Evolutionary conservation across 1,139 yeast species (phyloP), one percentile per base, ranked within the genome.

Genomic region (Wickerhamomyces sp.): DNA sequence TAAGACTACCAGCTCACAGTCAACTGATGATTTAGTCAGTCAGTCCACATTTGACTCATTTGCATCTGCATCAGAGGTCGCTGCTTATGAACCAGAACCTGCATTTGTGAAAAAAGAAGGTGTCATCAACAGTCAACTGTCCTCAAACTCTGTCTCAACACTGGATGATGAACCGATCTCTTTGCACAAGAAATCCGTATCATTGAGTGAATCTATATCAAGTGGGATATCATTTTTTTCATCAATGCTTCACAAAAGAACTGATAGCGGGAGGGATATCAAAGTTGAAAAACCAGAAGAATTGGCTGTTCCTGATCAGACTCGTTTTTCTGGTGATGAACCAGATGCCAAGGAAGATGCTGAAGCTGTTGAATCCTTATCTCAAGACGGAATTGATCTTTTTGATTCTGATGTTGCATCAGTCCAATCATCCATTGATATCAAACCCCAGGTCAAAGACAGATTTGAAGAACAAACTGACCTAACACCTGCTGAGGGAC

Each of bases 131-230:
- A 29, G 31, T 4, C 55, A 58, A n/a, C 61, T 61, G 5, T 61
- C 67, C 1, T 43, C 60, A n/a, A 58, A 55, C 43, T 62, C 68
- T 1, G 54, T 67, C 9, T 60, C 66, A 6, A 66, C 70, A 34
- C 42, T 67, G n/a, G 56, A 62, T 6, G 63, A 64, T 10, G 29
- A 33, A n/a, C 7, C 32, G 23, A 33, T 35, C 6, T 34, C 36
- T 11, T 32, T 31, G 34, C 58, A 54, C 34, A 49, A 44, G 34
- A 53, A 52, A 45, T 48, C 53, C 32, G 11, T 47, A 4, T 55
- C 59, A 7, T n/a, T 55, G 7, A 48, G 53, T 37, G 54, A 49
- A 6, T 53, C 60, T 2, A 53, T 56, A 34, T 44, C 40, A 7
- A 44, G 36, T 29, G 50, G 47, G 7, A 43, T 41, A 30, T 52